Conservation (phyloP, 208 protist species). For the Crithidia expoeki region DNA sequence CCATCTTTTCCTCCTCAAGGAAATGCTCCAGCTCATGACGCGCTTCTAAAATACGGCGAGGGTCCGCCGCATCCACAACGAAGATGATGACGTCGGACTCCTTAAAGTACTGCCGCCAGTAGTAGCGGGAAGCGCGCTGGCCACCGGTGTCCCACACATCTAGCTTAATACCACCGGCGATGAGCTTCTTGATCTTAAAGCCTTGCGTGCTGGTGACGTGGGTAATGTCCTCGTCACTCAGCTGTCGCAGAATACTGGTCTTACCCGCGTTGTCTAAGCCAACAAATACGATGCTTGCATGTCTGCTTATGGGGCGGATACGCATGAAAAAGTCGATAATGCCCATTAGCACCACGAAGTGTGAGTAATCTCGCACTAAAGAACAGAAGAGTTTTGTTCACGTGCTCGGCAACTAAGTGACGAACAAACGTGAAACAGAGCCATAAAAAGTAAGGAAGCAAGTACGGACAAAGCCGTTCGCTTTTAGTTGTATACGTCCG, state of each 20-base stretch:
- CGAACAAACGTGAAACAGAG: too few species aligned
- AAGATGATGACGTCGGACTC: slow-evolving; percentile 94
- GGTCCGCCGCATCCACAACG: slow-evolving; percentile 94
- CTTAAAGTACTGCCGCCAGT: slow-evolving; percentile 98
- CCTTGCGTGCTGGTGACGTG: slow-evolving; percentile 96
- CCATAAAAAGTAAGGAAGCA: too few species aligned
- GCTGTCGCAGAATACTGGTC: slow-evolving; percentile 94
- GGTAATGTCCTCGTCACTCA: slow-evolving; percentile 93
- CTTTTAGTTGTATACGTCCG: too few species aligned
- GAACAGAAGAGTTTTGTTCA: too few species aligned
- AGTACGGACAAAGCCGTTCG: too few species aligned
- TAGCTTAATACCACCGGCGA: slow-evolving; percentile 91
- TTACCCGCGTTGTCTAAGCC: slow-evolving; percentile 98
- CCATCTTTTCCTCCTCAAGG: slow-evolving; percentile 95
- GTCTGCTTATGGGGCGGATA: slow-evolving; percentile 83
- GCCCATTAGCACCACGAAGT: slow-evolving; percentile 83
- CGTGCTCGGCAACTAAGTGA: too few species aligned
- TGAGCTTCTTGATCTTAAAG: slow-evolving; percentile 97
- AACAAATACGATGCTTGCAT: slow-evolving; percentile 91
- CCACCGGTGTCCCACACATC: slow-evolving; percentile 98
- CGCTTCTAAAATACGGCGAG: slow-evolving; percentile 88
- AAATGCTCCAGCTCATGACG: slow-evolving; percentile 86
- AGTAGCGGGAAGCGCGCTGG: slow-evolving; percentile 93
- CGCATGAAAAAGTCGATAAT: slow-evolving; percentile 90
- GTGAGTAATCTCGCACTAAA: too few species aligned